Conservation (phyloP, 2,329 filamentous ascomycete genomes). For the Volutella citrinella region DNA sequence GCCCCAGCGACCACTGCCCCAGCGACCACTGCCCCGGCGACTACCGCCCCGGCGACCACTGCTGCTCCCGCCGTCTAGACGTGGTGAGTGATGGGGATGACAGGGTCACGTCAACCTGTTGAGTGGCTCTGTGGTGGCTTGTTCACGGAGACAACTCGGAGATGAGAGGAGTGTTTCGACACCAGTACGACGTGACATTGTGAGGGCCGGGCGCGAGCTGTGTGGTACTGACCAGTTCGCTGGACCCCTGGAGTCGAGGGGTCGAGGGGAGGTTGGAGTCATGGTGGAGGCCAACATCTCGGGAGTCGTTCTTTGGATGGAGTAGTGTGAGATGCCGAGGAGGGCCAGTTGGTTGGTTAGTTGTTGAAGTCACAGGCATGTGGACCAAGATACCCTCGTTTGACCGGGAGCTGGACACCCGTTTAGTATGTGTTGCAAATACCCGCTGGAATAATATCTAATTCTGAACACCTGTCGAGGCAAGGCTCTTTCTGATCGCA, state of each 20-base stretch:
- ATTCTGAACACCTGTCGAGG: too few species aligned
- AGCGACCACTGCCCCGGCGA: slow-evolving; percentile 2
- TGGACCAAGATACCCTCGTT: slow-evolving; percentile 21
- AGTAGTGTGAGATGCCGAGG: too few species aligned
- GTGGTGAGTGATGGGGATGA: too few species aligned
- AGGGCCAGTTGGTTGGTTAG: too few species aligned
- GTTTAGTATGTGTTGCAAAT: too few species aligned
- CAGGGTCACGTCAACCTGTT: neutral
- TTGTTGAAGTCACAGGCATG: too few species aligned
- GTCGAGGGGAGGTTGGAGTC: neutral
- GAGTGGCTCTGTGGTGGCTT: neutral
- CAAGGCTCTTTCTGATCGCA: too few species aligned
- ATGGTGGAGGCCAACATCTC: neutral
- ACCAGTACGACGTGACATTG: neutral
- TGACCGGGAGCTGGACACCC: slow-evolving; percentile 16
- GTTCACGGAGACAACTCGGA: neutral
- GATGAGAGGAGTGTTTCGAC: neutral
- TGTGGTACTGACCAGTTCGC: neutral
- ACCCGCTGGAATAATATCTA: too few species aligned
- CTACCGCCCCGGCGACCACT: neutral
- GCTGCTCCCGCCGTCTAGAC: neutral
- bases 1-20: slow-evolving; percentile 10
- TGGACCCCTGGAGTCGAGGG: neutral
- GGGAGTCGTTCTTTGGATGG: too few species aligned
- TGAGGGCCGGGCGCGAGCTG: neutral